Evolutionary conservation across 2,329 filamentous ascomycete species (phyloP).

Genomic region (Arthroderma uncinatum): DNA sequence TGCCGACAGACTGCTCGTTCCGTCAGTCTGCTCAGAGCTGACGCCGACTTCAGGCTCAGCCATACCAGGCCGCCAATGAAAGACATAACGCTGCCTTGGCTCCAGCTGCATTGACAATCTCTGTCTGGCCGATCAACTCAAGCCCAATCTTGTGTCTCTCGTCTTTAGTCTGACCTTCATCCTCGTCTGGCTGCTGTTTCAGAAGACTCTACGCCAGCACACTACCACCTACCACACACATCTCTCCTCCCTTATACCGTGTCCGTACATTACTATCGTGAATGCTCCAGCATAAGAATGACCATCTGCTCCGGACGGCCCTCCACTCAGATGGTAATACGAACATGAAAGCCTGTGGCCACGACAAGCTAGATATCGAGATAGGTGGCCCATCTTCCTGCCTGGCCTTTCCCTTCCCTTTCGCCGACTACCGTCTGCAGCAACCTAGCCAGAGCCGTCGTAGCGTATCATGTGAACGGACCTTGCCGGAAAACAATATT

Average conservation of each 20-base stretch:
- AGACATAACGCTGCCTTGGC: neutral
- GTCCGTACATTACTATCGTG: neutral
- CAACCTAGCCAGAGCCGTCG: slow-evolving; percentile 5
- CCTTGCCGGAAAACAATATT: slow-evolving; percentile 7
- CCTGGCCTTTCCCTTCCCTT: neutral
- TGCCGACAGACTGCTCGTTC: too few relatives aligned
- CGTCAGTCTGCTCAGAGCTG: too few relatives aligned
- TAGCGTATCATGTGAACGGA: slow-evolving; percentile 10
- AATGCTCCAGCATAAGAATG: slow-evolving; percentile 11
- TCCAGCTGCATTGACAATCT: slow-evolving; percentile 3
- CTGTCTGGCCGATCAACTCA: neutral
- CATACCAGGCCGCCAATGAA: neutral
- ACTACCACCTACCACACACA: slow-evolving; percentile 11
- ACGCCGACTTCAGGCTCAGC: neutral
- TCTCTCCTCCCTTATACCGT: slow-evolving; percentile 3
- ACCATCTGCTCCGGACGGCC: neutral
- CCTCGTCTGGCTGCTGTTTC: slow-evolving; percentile 4
- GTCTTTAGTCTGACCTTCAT: slow-evolving; percentile 6
- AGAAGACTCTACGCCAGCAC: neutral
- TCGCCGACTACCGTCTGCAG: neutral
- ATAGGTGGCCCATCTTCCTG: neutral
- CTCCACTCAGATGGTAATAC: slow-evolving; percentile 6
- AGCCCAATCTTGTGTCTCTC: neutral
- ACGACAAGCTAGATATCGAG: slow-evolving; percentile 2
- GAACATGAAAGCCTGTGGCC: slow-evolving; percentile 2